Evolutionary conservation across 164 flowering plant genomes (phyloP).

Genomic region (Hamamelis virginiana): DNA sequence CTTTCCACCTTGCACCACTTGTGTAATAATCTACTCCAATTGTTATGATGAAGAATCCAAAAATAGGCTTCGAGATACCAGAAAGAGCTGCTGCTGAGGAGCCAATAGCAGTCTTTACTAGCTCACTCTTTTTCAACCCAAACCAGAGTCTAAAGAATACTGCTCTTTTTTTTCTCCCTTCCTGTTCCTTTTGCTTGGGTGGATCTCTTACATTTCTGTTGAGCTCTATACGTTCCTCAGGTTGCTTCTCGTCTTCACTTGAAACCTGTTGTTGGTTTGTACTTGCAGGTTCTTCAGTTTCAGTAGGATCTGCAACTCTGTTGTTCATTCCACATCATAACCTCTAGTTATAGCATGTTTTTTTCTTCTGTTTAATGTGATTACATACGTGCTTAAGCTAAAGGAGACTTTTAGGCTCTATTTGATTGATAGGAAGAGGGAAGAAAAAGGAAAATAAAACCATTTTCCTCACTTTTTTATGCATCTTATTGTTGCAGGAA

Average conservation of each 20-base stretch:
- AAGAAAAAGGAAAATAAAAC: too few species aligned
- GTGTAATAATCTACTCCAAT: conserved; percentile 62
- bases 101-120: conserved; percentile 43
- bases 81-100: conserved; percentile 66
- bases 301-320: conserved; percentile 27
- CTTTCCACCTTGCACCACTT: conserved; percentile 32
- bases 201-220: conserved; percentile 8
- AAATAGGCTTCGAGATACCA: conserved; percentile 74
- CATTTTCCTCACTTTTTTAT: too few species aligned
- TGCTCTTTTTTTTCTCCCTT: conserved; percentile 1
- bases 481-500: too few species aligned
- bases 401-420: too few species aligned
- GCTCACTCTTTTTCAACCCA: conserved; percentile 30
- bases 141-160: conserved; percentile 50
- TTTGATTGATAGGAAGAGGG: too few species aligned
- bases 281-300: conserved; percentile 24
- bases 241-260: conserved; percentile 21
- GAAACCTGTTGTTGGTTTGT: conserved; percentile 11
- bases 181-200: conserved; percentile 16
- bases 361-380: background rate
- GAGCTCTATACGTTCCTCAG: conserved; percentile 14
- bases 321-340: conserved; percentile 7
- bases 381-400: background rate
- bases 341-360: background rate
- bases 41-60: conserved; percentile 73